Evolutionary conservation across 2,329 filamentous ascomycete species (phyloP), one percentile per base, ranked within the genome.

Genomic region (Xylariaceae sp.): DNA sequence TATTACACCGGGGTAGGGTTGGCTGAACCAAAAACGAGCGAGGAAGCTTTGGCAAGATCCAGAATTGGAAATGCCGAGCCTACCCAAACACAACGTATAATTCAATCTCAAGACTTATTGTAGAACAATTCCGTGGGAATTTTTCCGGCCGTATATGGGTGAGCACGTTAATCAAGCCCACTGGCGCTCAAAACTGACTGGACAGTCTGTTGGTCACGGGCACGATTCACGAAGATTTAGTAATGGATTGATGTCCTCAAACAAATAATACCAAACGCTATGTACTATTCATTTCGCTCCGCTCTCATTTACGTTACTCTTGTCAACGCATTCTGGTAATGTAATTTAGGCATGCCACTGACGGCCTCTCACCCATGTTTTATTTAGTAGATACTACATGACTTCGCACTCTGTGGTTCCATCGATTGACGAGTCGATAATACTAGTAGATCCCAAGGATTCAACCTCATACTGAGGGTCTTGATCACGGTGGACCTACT

Each of bases 401-500:
- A 37, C 26, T 40, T 19, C 16, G 24, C 46, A 33, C 19, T 39
- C 46, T 11, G 31, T 11, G 28, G 34, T 34, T 17, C n/a, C 36
- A 21, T 31, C 37, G 5, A 55, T 21, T 19, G 51, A 53, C 28
- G 5, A 8, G n/a, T 37, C 28, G n/a, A 44, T 51, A 17, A 33
- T 37, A n/a, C 28, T 19, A 39, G 36, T 41, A n/a, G 33, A 9
- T 40, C 26, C 37, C n/a, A 16, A 16, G 19, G 21, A 41, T 16
- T 21, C 8, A 48, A 43, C 1, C 19, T 41, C 36, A 28, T 26
- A 23, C 36, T 24, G 19, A n/a, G 6, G 23, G 37, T 24, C n/a
- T 43, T 44, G 26, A 46, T 53, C 17, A 17, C 23, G n/a, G 33
- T 7, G 14, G 19, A 44, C 43, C 49, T 69, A 75, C 45, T 82